Percentiles rank a stretch among this genome's conserved stretches.
Conservation (phyloP, 116 monocot genomes). For the Zostera marina region DNA sequence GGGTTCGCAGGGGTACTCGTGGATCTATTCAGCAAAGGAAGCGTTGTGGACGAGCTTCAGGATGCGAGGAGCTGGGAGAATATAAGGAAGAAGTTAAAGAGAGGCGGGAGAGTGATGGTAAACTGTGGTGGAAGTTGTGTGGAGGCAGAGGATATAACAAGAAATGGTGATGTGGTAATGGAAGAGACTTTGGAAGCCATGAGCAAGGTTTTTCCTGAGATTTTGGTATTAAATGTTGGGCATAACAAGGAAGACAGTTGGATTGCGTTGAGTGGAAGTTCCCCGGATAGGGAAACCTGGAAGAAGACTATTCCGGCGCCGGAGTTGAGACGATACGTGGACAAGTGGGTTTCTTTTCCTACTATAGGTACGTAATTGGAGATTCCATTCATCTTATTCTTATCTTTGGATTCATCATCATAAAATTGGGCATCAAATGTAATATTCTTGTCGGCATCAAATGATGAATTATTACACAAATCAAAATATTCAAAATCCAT, state of each 20-base stretch:
- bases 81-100: conserved; percentile 23
- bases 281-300: conserved; percentile 29
- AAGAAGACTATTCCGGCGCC: conserved; percentile 26
- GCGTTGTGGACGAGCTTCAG: conserved; percentile 60
- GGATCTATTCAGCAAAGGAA: conserved; percentile 61
- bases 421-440: too few species aligned
- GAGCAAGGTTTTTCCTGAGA: conserved; percentile 21
- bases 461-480: too few species aligned
- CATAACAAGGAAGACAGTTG: conserved; percentile 29
- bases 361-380: neutral
- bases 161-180: conserved; percentile 44
- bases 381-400: too few species aligned
- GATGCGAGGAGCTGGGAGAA: conserved; percentile 28
- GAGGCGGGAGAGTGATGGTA: conserved; percentile 51
- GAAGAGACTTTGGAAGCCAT: conserved; percentile 40
- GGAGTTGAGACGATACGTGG: conserved; percentile 27
- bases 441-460: too few species aligned
- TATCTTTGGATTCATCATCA: too few species aligned
- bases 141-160: conserved; percentile 37
- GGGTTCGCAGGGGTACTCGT: conserved; percentile 53
- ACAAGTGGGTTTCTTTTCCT: conserved; percentile 26
- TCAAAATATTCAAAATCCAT: too few species aligned
- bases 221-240: conserved; percentile 37
- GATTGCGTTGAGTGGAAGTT: conserved; percentile 34
- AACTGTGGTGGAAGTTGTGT: conserved; percentile 64